Conservation (phyloP, 2,329 filamentous ascomycete species). For the Sclerotinia borealis region DNA sequence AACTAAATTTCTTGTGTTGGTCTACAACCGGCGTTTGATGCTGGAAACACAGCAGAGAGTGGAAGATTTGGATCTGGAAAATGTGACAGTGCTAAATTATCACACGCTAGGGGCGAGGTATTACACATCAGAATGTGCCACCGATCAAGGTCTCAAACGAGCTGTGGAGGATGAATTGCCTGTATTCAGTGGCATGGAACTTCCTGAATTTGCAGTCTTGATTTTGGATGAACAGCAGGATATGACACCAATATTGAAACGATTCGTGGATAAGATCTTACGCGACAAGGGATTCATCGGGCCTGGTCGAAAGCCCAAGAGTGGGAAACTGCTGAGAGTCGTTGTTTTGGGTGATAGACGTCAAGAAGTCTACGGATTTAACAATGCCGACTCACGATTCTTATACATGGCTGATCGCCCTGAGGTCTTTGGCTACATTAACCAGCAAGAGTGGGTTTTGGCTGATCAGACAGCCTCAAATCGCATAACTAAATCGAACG, state of each 20-base stretch:
- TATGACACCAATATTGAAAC: slow-evolving; percentile 9
- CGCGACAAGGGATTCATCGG: background rate
- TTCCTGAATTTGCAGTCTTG: slow-evolving; percentile 7
- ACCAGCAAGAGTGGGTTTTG: background rate
- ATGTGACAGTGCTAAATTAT: background rate
- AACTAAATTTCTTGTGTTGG: background rate
- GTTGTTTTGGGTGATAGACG: slow-evolving; percentile 3
- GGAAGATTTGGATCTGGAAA: background rate
- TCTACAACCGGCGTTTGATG: slow-evolving; percentile 9
- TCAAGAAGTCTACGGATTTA: slow-evolving; percentile 7
- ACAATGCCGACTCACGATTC: slow-evolving; percentile 10
- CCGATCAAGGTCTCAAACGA: slow-evolving; percentile 11
- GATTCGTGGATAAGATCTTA: slow-evolving; percentile 6
- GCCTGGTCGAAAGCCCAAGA: background rate
- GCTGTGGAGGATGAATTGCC: slow-evolving; percentile 1
- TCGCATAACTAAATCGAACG: slow-evolving; percentile 8
- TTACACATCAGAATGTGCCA: slow-evolving; percentile 6
- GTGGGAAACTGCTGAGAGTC: background rate
- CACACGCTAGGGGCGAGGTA: slow-evolving; percentile 1
- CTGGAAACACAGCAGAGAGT: slow-evolving; percentile 6
- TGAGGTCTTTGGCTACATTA: slow-evolving; percentile 7
- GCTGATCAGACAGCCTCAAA: slow-evolving; percentile 5
- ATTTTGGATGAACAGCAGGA: slow-evolving; percentile 10
- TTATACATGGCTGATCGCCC: background rate
- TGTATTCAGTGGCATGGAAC: background rate